phyloP scores from a whole-genome alignment of 306 rosid genomes.

The Begonia masoniana region DNA sequence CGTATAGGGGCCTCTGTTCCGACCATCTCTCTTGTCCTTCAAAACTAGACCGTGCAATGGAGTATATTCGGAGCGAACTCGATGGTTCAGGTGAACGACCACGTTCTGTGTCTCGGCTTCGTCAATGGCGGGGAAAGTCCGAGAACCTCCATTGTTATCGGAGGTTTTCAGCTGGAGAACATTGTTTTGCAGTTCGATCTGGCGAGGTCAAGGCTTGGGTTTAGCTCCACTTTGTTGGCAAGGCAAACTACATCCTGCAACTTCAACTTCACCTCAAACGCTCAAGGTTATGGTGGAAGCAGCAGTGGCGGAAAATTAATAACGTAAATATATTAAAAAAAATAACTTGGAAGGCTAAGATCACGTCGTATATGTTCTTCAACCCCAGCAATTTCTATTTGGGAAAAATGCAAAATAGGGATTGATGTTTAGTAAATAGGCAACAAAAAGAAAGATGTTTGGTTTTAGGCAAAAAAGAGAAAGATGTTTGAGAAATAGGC shows the following conservation, averaged over 20 bases:
- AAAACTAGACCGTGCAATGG: slow-evolving; percentile 13
- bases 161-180: slow-evolving; percentile 40
- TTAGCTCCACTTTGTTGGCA: slow-evolving; percentile 21
- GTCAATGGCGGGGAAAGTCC: slow-evolving; percentile 36
- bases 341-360: too few relatives aligned
- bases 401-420: too few relatives aligned
- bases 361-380: too few relatives aligned
- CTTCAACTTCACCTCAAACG: slow-evolving; percentile 32
- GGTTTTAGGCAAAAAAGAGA: too few relatives aligned
- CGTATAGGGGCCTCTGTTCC: slow-evolving; percentile 32
- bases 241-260: slow-evolving; percentile 30
- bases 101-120: slow-evolving; percentile 44
- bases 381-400: too few relatives aligned
- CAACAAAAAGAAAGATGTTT: too few relatives aligned
- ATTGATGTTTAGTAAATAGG: too few relatives aligned
- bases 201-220: slow-evolving; percentile 36
- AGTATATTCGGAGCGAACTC: slow-evolving; percentile 40
- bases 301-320: not conserved
- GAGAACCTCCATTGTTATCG: slow-evolving; percentile 40
- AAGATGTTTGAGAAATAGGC: too few relatives aligned
- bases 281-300: not conserved
- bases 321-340: not conserved
- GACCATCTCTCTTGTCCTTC: slow-evolving; percentile 29
- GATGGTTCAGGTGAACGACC: slow-evolving; percentile 25
- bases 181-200: slow-evolving; percentile 42